Base-by-base conservation (phyloP, 371 early-diverging fungal species). In the Blakeslea trispora region DNA sequence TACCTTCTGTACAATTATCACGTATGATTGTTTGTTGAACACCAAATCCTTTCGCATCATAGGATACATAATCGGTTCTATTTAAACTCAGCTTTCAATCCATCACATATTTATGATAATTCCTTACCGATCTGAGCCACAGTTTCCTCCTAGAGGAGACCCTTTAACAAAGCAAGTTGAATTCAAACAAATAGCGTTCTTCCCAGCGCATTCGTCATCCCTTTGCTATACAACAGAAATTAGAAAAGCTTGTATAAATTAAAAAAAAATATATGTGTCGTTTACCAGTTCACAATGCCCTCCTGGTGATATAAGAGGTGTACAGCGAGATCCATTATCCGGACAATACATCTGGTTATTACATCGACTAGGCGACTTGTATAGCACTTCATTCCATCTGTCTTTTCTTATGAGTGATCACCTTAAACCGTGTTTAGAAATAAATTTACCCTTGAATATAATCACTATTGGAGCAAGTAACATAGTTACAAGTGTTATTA, bases 1-100 rank as follows among this genome's bases (percentile, higher is more conserved):
- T 57, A 9, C 48, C 59, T 23, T 48, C 42, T 19, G 69, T 69
- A 42, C 69, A 69, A 47, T 69, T 69, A 28, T 69, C 69, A 32
- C 65, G 65, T 17, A 64, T 57, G 19, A 69, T 64, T 1, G 59
- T 69, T 40, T 69, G 69, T 45, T 52, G 48, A 34, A 59, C 32
- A 14, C 50, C 53, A 13, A 48, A 24, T 22, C 63, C 67, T 11
- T 45, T 37, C 2, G 59, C 59, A 55, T 71, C 63, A 52, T 71
- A 64, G 14, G 64, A 71, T 35, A 60, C 47, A 48, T 71, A 71
- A n/a, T 63, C 57, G 4, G 70, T 66, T 31, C 70, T 66, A 46
- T 47, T 43, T 41, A 49, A 49, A 49, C 28, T 17, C 32, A 49
- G 37, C 28, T 10, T 15, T 6, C 10, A 5, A 19, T 28, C n/a